Evolutionary conservation across 2,329 filamentous ascomycete genomes (phyloP).

Genomic region (Trichoderma lentiforme): DNA sequence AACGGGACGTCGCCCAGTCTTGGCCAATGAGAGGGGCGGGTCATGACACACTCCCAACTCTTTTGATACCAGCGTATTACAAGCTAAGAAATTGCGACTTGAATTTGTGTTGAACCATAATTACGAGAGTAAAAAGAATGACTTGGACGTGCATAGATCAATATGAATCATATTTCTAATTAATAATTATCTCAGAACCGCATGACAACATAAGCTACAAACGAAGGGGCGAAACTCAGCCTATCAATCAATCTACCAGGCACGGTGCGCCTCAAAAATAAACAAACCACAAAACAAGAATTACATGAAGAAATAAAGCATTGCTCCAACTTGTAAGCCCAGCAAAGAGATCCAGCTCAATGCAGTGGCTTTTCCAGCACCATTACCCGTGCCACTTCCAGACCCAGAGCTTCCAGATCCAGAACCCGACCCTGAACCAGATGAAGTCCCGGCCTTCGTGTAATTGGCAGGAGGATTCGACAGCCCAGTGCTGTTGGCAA

Average conservation of each 20-base stretch:
- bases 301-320: not conserved
- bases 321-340: not conserved
- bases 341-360: not conserved
- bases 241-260: not conserved
- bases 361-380: not conserved
- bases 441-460: not conserved
- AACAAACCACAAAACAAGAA: not conserved
- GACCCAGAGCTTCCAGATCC: not conserved
- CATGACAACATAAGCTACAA: not conserved
- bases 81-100: not conserved
- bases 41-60: conserved; percentile 19
- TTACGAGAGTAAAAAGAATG: not conserved
- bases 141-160: not conserved
- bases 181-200: not conserved
- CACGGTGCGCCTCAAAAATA: not conserved
- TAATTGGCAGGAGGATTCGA: not conserved
- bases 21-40: conserved; percentile 7
- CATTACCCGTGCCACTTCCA: not conserved
- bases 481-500: not conserved
- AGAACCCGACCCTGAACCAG: not conserved
- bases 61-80: not conserved
- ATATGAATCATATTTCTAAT: not conserved
- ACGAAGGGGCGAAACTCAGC: not conserved
- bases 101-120: not conserved
- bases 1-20: not conserved